Conservation (phyloP, 176 grass and related monocot genomes). For the Hyparrhenia diplandra region DNA sequence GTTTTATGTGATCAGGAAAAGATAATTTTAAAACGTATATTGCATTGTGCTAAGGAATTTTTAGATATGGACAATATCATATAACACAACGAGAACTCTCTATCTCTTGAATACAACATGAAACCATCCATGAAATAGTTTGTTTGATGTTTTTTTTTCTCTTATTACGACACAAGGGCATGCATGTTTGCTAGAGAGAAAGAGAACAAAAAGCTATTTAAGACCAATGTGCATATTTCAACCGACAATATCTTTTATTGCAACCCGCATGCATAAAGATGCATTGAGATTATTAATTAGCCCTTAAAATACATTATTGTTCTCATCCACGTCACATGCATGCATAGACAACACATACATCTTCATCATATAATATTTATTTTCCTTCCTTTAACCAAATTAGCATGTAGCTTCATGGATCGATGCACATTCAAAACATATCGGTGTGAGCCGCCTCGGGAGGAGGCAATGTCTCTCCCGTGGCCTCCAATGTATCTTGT, state of each 20-base stretch:
- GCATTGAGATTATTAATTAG: not conserved
- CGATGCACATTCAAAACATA: slow-evolving; percentile 37
- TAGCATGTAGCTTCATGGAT: not conserved
- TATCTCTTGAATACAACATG: not conserved
- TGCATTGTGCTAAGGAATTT: not conserved
- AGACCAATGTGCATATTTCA: not conserved
- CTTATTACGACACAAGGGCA: not conserved
- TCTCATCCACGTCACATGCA: not conserved
- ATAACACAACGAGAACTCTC: not conserved
- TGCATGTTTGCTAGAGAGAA: not conserved
- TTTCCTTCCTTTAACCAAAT: not conserved
- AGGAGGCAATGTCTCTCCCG: not conserved
- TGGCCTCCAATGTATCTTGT: not conserved
- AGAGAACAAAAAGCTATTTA: not conserved
- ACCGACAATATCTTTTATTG: not conserved
- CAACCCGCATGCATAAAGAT: not conserved
- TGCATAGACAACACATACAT: not conserved
- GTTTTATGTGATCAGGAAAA: slow-evolving; percentile 61
- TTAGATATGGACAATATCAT: not conserved
- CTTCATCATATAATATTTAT: not conserved
- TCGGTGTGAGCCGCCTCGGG: slow-evolving; percentile 27
- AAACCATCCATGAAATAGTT: not conserved
- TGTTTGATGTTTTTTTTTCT: not conserved
- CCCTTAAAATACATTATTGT: not conserved
- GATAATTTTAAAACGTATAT: slow-evolving; percentile 46